Evolutionary conservation across 2,329 filamentous ascomycete genomes (phyloP).

Genomic region (Lasiodiplodia gonubiensis): DNA sequence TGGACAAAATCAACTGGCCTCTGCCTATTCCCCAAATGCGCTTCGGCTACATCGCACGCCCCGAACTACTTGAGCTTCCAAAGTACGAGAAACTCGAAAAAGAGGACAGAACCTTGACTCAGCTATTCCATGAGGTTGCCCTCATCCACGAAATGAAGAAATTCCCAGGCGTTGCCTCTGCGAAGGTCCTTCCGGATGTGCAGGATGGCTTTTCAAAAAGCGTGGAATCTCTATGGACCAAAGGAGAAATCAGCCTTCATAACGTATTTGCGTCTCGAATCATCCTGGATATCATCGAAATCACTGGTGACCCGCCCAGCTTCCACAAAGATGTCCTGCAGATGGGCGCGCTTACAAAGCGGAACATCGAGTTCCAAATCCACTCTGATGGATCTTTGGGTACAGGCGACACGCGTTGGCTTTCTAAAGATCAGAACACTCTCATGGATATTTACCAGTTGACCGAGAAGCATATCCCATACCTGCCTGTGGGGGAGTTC

Average conservation of each 20-base stretch:
- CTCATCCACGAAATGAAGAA: not conserved
- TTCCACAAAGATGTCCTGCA: not conserved
- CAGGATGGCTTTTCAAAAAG: not conserved
- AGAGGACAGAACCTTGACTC: constrained; percentile 5
- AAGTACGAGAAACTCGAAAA: not conserved
- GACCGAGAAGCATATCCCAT: not conserved
- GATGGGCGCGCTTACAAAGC: not conserved
- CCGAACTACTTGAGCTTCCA: not conserved
- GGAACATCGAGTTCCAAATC: not conserved
- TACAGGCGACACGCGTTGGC: constrained; percentile 3
- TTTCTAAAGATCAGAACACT: not conserved
- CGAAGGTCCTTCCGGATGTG: not conserved
- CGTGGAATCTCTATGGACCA: constrained; percentile 1
- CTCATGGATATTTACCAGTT: not conserved
- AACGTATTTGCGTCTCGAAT: constrained; percentile 7
- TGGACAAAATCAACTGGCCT: not conserved
- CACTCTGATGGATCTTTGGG: not conserved
- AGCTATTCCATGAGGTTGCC: not conserved
- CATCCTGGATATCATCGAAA: constrained; percentile 1
- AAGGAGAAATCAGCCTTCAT: not conserved
- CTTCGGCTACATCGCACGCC: constrained; percentile 2
- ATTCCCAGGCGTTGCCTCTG: not conserved
- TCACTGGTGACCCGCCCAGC: not conserved
- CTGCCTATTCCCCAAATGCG: not conserved
- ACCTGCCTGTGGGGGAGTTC: not conserved